Base-by-base conservation (phyloP, 1,284 basidiomycete genomes). In the Pisolithus thermaeus region DNA sequence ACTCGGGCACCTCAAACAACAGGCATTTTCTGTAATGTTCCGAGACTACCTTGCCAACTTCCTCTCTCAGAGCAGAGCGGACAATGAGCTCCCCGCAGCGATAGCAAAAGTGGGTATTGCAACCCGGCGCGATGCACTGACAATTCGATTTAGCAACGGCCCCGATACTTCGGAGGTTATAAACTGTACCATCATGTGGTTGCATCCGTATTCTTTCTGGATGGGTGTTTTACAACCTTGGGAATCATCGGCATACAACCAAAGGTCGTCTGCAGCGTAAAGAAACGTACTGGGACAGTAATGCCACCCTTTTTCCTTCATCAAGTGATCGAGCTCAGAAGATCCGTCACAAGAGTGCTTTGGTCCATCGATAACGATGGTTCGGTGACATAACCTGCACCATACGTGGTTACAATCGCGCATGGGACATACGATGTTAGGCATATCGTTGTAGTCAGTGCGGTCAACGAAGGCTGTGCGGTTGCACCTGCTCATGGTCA, bases 51-150 rank as follows among this genome's bases (percentile, higher is more conserved):
- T 58, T 52, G 3, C 61, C 52, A 37, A 84, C 71, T 42, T 80
- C 78, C 2, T 59, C 46, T 27, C 63, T 66, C 32, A 71, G 56
- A 0, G 72, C 75, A 0, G 81, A 81, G 47, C 71, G 73, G 37
- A 81, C 69, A 54, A 84, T 83, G 36, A 67, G 58, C 14, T 67
- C 60, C 5, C 81, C 82, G 53, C 83, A 84, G 22, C 65, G 47
- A 56, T 85, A 85, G 58, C 83, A 84, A 61, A 84, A 84, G 57
- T 84, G 81, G 18, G 74, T 75, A 58, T 83, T 83, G 63, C 82
- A 84, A 14, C 76, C 78, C 0, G 79, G 80, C 1, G 78, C 67
- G 49, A 73, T 70, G 60, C 83, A 84, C 82, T 84, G 41, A 46
- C 16, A 36, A 14, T 20, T 40, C 28, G 32, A 22, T 23, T 47